Conservation (phyloP, 2,329 filamentous ascomycete species). For the Coleophoma crateriformis region DNA sequence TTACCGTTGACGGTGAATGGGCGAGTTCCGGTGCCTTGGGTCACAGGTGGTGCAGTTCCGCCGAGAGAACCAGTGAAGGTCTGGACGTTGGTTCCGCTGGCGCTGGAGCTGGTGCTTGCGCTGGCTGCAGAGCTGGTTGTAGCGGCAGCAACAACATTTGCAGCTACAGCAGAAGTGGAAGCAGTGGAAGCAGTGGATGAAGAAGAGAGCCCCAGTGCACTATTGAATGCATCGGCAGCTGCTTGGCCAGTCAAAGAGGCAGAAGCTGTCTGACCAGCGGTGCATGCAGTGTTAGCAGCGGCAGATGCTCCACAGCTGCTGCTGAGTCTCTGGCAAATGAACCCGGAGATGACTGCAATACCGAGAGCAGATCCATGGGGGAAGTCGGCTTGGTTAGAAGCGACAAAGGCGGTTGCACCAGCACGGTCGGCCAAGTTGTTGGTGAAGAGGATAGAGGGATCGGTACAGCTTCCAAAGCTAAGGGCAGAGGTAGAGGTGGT, state of each 20-base stretch:
- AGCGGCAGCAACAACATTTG: background rate
- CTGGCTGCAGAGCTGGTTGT: background rate
- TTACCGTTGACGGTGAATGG: slow-evolving; percentile 51
- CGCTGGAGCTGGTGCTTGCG: slow-evolving; percentile 4
- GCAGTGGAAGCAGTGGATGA: background rate
- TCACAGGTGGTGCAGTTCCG: slow-evolving; percentile 43
- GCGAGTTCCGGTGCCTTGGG: slow-evolving; percentile 38
- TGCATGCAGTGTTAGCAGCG: slow-evolving; percentile 13
- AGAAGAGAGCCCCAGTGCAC: background rate
- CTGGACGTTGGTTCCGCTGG: slow-evolving; percentile 29
- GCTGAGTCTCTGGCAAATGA: slow-evolving; percentile 35
- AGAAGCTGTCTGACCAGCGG: slow-evolving; percentile 6
- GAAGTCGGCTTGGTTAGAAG: slow-evolving; percentile 34
- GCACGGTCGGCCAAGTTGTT: slow-evolving; percentile 37
- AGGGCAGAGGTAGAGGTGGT: slow-evolving; percentile 10
- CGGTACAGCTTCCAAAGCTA: slow-evolving; percentile 34
- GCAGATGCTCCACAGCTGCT: slow-evolving; percentile 13
- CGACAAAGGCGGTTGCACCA: slow-evolving; percentile 32
- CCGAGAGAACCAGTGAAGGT: slow-evolving; percentile 41
- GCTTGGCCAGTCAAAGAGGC: slow-evolving; percentile 18
- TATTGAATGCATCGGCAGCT: slow-evolving; percentile 28
- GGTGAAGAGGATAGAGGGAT: slow-evolving; percentile 37
- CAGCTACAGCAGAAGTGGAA: slow-evolving; percentile 4
- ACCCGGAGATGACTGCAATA: slow-evolving; percentile 40
- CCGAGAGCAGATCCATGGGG: slow-evolving; percentile 40